Evolutionary conservation across 2,329 filamentous ascomycete genomes (phyloP), one percentile per base, ranked within the genome.

Genomic region (Cordyceps tenuipes): DNA sequence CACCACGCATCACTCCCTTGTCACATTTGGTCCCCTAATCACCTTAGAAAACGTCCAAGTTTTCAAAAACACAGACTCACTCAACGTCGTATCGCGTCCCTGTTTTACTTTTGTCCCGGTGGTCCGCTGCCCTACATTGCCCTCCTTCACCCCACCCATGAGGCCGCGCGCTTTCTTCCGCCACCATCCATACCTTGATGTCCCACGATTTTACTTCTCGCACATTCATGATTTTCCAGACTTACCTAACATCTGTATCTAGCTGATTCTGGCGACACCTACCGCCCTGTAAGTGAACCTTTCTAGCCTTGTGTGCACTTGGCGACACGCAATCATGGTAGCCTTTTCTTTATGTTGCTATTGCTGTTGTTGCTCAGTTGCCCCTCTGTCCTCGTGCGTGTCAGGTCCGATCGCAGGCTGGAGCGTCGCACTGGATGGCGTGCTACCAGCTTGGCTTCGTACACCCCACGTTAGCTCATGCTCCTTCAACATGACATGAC

Each of bases 191-290:
- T 46, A 57, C 63, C 64, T 66, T 66, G 64, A 59, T 59, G 57
- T 51, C 57, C 66, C 62, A 61, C 62, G 62, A 64, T 44, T 48
- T 55, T 60, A 50, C 57, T 41, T 50, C 29, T 60, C n/a, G 49
- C 49, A 54, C 57, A 49, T 31, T 39, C 36, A 51, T 44, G 15
- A 54, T 19, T 51, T 44, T 50, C 29, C 52, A 46, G 47, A 39
- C 52, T 47, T 59, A 71, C 77, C 75, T 80, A 75, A 77, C 76
- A 57, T 67, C 64, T 64, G 64, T 72, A 65, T 73, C 68, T 73
- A 84, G 82, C 82, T 72, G 82, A 84, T 68, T 78, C 80, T 68
- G 79, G 79, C 73, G 82, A 85, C 69, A 84, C 75, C 65, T 85
- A 84, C 73, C 81, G 82, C 72, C 80, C 82, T 69, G 82, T 82